phyloP scores from a whole-genome alignment of 345 rosid species.

The Syzygium aromaticum region DNA sequence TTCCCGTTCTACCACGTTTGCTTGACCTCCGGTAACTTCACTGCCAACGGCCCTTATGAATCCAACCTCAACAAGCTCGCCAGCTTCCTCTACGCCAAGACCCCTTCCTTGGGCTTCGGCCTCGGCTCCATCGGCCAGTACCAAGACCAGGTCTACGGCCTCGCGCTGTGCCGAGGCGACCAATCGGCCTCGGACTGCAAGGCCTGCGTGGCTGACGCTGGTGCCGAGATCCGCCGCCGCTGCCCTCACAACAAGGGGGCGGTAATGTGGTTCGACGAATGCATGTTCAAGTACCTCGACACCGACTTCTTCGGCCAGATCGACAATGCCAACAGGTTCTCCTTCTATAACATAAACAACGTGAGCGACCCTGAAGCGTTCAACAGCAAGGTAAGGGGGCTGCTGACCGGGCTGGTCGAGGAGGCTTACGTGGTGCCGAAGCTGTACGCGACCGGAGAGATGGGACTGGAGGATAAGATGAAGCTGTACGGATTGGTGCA shows the following conservation, averaged over 20 bases:
- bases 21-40: slow-evolving; percentile 31
- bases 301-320: slow-evolving; percentile 24
- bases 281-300: slow-evolving; percentile 27
- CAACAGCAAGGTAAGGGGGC: slow-evolving; percentile 15
- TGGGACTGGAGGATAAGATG: background rate
- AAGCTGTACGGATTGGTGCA: slow-evolving; percentile 33
- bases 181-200: slow-evolving; percentile 17
- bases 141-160: slow-evolving; percentile 15
- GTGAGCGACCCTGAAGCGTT: slow-evolving; percentile 13
- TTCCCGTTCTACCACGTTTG: slow-evolving; percentile 38
- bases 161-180: slow-evolving; percentile 32
- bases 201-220: slow-evolving; percentile 22
- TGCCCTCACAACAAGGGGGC: slow-evolving; percentile 32
- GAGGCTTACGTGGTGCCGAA: slow-evolving; percentile 11
- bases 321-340: slow-evolving; percentile 25
- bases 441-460: slow-evolving; percentile 18
- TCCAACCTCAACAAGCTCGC: slow-evolving; percentile 18
- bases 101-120: slow-evolving; percentile 24
- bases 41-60: slow-evolving; percentile 17
- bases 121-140: slow-evolving; percentile 3
- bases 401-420: slow-evolving; percentile 10
- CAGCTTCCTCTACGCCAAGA: slow-evolving; percentile 1
- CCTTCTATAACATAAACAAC: slow-evolving; percentile 13
- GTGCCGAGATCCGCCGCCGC: slow-evolving; percentile 12
- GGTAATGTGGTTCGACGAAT: slow-evolving; percentile 36